Percentiles rank a stretch among this genome's conserved stretches.
phyloP scores from a whole-genome alignment of 208 protist genomes.

The Leptomonas seymouri region DNA sequence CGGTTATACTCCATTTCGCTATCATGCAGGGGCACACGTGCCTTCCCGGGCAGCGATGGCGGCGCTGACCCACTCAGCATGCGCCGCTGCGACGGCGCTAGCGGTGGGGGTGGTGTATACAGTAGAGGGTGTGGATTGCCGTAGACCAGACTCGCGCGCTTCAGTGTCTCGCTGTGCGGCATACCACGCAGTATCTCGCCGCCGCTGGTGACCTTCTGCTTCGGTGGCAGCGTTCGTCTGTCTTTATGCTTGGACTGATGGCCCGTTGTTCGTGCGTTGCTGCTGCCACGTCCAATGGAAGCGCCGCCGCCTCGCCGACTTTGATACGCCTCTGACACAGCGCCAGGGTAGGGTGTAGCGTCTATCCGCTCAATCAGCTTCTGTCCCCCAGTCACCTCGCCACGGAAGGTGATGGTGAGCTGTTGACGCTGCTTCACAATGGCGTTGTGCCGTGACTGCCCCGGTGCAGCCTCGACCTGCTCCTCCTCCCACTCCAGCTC shows the following conservation, averaged over 20 bases:
- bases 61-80: constrained; percentile 2
- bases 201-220: constrained; percentile 1
- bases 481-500: constrained; percentile 59
- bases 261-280: background rate
- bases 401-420: constrained; percentile 86
- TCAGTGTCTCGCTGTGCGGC: constrained; percentile 56
- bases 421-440: constrained; percentile 57
- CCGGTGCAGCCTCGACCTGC: constrained; percentile 38
- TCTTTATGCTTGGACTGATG: constrained; percentile 9
- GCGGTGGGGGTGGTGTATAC: constrained; percentile 40
- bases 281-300: constrained; percentile 8
- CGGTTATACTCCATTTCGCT: background rate
- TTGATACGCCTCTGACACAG: constrained; percentile 50
- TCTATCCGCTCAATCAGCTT: constrained; percentile 74
- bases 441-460: constrained; percentile 52
- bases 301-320: constrained; percentile 5
- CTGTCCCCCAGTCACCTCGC: constrained; percentile 64
- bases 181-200: constrained; percentile 49
- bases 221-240: background rate
- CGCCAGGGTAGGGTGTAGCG: constrained; percentile 67
- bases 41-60: constrained; percentile 13
- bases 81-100: constrained; percentile 2
- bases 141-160: constrained; percentile 65
- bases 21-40: background rate
- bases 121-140: constrained; percentile 82